Evolutionary conservation across 2,329 filamentous ascomycete species (phyloP), one percentile per base, ranked within the genome.

Genomic region (Fusarium odoratissimum): DNA sequence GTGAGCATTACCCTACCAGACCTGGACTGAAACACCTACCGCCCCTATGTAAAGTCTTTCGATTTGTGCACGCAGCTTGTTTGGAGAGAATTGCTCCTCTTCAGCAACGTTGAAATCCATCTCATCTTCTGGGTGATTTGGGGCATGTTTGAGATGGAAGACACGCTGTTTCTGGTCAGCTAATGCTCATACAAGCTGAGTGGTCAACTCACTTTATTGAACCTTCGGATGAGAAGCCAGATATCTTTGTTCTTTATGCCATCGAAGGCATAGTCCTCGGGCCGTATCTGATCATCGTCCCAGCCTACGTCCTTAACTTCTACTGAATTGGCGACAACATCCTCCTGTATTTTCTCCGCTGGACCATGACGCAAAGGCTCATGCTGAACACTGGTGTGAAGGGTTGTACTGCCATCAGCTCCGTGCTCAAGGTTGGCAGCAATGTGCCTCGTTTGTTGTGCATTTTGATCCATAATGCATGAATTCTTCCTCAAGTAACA

Each of bases 11-110:
- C 5, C 19, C 7, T 4, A 14, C 5, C 2, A 11, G 3, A 3
- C 1, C 10, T 4, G 21, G 30, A 19, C 6, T 86, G 2, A 19
- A 25, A 21, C 55, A 94, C 88, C 8, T 40, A 91, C 85, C 2
- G 95, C 88, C 0, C 91, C 93, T 87, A 93, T 94, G 78, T 95
- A 95, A 16, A 95, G 83, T 19, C 93, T 87, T 80, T 95, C 93
- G 4, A 95, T 77, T 45, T 91, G 93, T 6, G 90, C 88, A n/a
- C 93, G 87, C 42, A 95, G 84, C 79, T 95, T 95, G 77, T 95
- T 93, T 0, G 93, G 92, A 0, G 91, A 92, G 79, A 95, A 95
- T 66, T 95, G 91, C 74, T 95, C 93, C 58, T 94, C 91, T 49
- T 93, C 90, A 11, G 92, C 90, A 19, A 74, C 45, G 11, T 62